phyloP scores from a whole-genome alignment of 2,329 filamentous ascomycete species.

The Ramularia endophylla region DNA sequence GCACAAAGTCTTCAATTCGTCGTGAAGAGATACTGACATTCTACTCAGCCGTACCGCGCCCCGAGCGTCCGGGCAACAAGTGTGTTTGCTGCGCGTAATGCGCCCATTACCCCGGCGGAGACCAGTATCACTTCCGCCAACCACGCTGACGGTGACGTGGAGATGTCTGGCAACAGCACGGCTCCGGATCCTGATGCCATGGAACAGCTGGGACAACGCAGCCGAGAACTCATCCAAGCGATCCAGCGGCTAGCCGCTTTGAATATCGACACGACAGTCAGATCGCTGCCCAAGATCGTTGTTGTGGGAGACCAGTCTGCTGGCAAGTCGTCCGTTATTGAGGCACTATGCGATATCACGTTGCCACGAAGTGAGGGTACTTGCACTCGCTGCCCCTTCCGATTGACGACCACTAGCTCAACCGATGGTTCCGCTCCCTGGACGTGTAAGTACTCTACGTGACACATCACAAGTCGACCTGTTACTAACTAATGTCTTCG shows the following conservation, averaged over 20 bases:
- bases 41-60: neutral
- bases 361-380: conserved; percentile 65
- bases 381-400: conserved; percentile 72
- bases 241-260: conserved; percentile 64
- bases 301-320: conserved; percentile 80
- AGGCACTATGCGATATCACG: conserved; percentile 54
- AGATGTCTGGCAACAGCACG: conserved; percentile 4
- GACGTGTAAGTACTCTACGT: no score
- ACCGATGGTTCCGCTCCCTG: conserved; percentile 29
- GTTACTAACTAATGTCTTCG: no score
- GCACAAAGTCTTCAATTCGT: no score
- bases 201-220: conserved; percentile 53
- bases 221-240: conserved; percentile 60
- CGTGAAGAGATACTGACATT: neutral
- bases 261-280: conserved; percentile 61
- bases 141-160: conserved; percentile 5
- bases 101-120: neutral
- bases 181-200: conserved; percentile 22
- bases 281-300: conserved; percentile 71
- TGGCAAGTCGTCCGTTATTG: conserved; percentile 55
- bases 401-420: conserved; percentile 61
- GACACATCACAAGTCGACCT: no score
- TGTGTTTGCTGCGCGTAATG: neutral
- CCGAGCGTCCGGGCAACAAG: neutral
- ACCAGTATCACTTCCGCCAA: neutral